These are phyloP conservation scores for Orbilia brochopaga DNA, from an alignment of 2,329 filamentous ascomycete species.

Conservation along the genomic window DNA sequence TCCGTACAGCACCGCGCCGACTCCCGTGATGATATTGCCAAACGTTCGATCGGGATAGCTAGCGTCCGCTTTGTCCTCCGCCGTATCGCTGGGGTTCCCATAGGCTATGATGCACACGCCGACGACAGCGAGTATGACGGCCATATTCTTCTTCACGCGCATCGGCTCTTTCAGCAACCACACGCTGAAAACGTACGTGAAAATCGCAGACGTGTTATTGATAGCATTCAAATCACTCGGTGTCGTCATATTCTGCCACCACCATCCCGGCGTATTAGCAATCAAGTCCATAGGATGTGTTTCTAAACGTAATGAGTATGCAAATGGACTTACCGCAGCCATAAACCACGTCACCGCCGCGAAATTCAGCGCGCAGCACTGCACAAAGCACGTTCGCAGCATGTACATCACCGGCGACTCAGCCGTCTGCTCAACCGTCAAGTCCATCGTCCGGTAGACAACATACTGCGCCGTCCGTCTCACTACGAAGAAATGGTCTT, in stretches of 20 bases:
- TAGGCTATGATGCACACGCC: constrained; percentile 41
- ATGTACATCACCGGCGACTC: constrained; percentile 35
- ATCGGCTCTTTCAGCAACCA: constrained; percentile 48
- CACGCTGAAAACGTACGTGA: constrained; percentile 46
- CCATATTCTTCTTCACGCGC: constrained; percentile 42
- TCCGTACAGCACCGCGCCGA: constrained; percentile 37
- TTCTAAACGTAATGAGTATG: not conserved
- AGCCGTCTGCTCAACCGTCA: constrained; percentile 24
- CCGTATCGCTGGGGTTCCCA: constrained; percentile 23
- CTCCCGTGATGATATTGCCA: constrained; percentile 39
- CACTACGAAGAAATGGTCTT: constrained; percentile 41
- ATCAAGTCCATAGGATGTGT: not conserved
- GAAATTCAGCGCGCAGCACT: constrained; percentile 43
- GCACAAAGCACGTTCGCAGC: constrained; percentile 40
- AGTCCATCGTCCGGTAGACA: constrained; percentile 32
- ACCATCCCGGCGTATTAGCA: not conserved
- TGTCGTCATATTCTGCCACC: constrained; percentile 39
- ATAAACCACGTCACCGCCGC: constrained; percentile 44
- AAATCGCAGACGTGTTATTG: constrained; percentile 48
- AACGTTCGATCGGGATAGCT: constrained; percentile 22
- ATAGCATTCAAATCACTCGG: constrained; percentile 45
- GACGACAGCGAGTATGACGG: constrained; percentile 28
- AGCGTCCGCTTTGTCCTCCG: constrained; percentile 11
- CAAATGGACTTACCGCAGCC: constrained; percentile 22
- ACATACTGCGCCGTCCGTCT: constrained; percentile 41